Conservation (phyloP, 192 early-diverging fungal genomes). For the Ambispora gerdemannii region DNA sequence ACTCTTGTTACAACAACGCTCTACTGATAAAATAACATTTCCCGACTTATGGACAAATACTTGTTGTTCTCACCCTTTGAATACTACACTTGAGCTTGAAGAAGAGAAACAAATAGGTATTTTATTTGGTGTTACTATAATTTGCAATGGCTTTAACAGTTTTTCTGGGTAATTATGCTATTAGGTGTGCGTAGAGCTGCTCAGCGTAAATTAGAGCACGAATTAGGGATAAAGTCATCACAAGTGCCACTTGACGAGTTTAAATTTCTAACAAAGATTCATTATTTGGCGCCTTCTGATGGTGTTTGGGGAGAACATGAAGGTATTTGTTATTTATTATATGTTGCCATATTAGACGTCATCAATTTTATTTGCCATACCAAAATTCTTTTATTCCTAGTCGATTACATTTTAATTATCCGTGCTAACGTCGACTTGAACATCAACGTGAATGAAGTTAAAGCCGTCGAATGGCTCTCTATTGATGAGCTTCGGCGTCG, state of each 20-base stretch:
- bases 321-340: constrained; percentile 33
- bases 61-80: constrained; percentile 97
- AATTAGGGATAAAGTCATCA: constrained; percentile 80
- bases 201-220: constrained; percentile 91
- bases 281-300: constrained; percentile 94
- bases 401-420: constrained; percentile 94
- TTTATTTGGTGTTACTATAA: neutral
- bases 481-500: constrained; percentile 76
- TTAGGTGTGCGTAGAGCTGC: constrained; percentile 83
- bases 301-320: constrained; percentile 99
- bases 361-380: neutral
- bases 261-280: constrained; percentile 89
- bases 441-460: constrained; percentile 90
- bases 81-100: constrained; percentile 69
- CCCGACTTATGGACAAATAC: constrained; percentile 97
- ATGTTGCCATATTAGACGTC: too few relatives aligned
- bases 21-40: constrained; percentile 97
- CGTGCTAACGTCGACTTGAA: constrained; percentile 69
- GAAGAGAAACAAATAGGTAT: constrained; percentile 71
- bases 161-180: neutral
- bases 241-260: constrained; percentile 83
- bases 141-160: neutral
- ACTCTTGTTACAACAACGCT: constrained; percentile 92
- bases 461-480: constrained; percentile 75
- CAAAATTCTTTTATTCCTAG: neutral